Conservation (phyloP, 768 basidiomycete species). For the Psilocybe cubensis region DNA sequence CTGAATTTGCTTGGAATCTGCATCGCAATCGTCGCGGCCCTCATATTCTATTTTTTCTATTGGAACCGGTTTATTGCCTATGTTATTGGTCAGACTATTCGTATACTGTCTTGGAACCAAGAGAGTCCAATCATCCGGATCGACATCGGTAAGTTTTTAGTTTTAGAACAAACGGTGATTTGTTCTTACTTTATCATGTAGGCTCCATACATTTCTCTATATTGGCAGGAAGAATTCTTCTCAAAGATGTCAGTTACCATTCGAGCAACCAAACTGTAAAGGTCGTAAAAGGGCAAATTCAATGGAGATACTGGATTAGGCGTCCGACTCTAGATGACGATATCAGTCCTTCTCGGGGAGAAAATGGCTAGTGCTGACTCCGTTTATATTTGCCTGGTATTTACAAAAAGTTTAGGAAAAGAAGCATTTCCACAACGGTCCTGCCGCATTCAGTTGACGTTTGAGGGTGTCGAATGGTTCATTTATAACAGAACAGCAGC, state of each 20-base stretch:
- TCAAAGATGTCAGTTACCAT: constrained; percentile 89
- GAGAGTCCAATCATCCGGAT: constrained; percentile 82
- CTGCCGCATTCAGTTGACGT: constrained; percentile 79
- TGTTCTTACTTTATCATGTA: constrained; percentile 29
- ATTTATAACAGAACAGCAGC: constrained; percentile 89
- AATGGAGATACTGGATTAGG: constrained; percentile 95
- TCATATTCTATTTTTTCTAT: constrained; percentile 85
- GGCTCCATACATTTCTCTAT: constrained; percentile 93
- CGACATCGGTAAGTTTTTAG: constrained; percentile 62
- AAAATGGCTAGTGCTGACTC: constrained; percentile 49
- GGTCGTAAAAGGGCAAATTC: constrained; percentile 81
- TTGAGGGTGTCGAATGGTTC: constrained; percentile 92
- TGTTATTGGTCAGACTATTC: constrained; percentile 65
- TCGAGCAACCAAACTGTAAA: constrained; percentile 91
- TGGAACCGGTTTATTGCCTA: constrained; percentile 86
- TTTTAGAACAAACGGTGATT: background rate
- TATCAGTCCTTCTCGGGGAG: constrained; percentile 50
- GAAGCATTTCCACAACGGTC: constrained; percentile 45
- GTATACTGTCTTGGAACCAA: constrained; percentile 79
- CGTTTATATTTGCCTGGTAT: background rate
- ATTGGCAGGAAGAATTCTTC: constrained; percentile 82
- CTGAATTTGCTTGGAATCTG: constrained; percentile 65
- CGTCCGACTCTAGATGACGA: constrained; percentile 78
- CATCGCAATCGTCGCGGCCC: constrained; percentile 54
- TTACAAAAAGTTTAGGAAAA: constrained; percentile 30